Base-by-base conservation (phyloP, 1,284 basidiomycete genomes). In the Tilletia walkeri region DNA sequence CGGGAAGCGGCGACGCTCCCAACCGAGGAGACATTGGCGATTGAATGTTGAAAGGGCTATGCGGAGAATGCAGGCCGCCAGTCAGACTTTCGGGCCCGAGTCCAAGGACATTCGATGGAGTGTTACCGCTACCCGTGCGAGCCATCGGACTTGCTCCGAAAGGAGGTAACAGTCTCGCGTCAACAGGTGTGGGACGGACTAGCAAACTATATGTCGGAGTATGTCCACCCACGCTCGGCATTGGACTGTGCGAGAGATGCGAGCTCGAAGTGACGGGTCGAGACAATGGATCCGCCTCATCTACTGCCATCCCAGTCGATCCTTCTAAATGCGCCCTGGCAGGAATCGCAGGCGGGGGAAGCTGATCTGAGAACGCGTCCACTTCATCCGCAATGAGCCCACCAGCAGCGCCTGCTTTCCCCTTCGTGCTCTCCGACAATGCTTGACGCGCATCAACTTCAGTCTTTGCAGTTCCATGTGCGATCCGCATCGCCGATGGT, bases 321-420 rank as follows among this genome's bases (percentile, higher is more conserved):
- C 59, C 38, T 24, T 63, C 59, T 7, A 34, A 38, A 36, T 24
- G 36, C 38, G 36, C 7, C 16, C 36, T 18, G 45, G 47, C 12
- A 38, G 41, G 65, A 24, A 49, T 47, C 18, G 65, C 39, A 20
- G 65, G 65, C 0, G n/a, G 65, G 4, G 45, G 65, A 16, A 47
- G 47, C 18, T 24, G 39, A 16, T 66, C 65, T 45, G 65, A 66
- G 41, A 48, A 66, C 10, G 65, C 65, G 30, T 48, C 65, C 20
- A 49, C 47, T 20, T 66, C 65, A 41, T 66, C 47, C 18, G 65
- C 47, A 20, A 66, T 49, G 39, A 47, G 45, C 5, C 65, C 47
- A 4, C 65, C 47, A 45, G n/a, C 41, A 16, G 34, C 45, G 2
- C 65, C 41, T 20, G 65, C 65, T 10, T 66, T 48, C n/a, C 65